Evolutionary conservation across 371 early-diverging fungal species (phyloP).

Genomic region (Apophysomyces sp.): DNA sequence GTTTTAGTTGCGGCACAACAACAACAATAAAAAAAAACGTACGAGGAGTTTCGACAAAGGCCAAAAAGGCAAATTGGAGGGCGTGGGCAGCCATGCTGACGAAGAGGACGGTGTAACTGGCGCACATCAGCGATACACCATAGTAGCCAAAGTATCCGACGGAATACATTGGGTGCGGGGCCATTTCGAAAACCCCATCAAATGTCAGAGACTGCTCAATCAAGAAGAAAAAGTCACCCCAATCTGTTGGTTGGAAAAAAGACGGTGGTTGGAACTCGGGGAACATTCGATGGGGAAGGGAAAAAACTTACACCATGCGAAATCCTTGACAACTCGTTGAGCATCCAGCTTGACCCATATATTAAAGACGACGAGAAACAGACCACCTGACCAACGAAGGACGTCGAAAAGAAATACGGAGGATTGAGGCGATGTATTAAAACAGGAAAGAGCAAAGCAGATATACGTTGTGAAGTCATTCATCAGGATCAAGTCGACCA

Average conservation of each 20-base stretch:
- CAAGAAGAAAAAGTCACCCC: constrained; percentile 98
- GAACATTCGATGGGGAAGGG: neutral
- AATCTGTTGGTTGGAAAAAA: too few relatives aligned
- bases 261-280: too few relatives aligned
- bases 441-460: constrained; percentile 78
- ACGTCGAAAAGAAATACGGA: constrained; percentile 56
- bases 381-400: constrained; percentile 75
- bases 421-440: constrained; percentile 54
- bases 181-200: constrained; percentile 95
- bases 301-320: constrained; percentile 88
- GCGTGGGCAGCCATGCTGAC: constrained; percentile 88
- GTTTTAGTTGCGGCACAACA: neutral
- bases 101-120: constrained; percentile 87
- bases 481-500: constrained; percentile 91
- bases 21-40: too few relatives aligned
- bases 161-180: constrained; percentile 98
- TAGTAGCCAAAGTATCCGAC: constrained; percentile 97
- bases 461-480: constrained; percentile 90
- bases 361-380: constrained; percentile 83
- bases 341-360: constrained; percentile 96
- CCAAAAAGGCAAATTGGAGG: constrained; percentile 86
- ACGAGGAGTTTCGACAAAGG: constrained; percentile 94
- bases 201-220: constrained; percentile 86
- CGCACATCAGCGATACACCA: constrained; percentile 84
- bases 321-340: constrained; percentile 95